phyloP scores from a whole-genome alignment of 2,329 filamentous ascomycete species.

The Thelonectria blattea region DNA sequence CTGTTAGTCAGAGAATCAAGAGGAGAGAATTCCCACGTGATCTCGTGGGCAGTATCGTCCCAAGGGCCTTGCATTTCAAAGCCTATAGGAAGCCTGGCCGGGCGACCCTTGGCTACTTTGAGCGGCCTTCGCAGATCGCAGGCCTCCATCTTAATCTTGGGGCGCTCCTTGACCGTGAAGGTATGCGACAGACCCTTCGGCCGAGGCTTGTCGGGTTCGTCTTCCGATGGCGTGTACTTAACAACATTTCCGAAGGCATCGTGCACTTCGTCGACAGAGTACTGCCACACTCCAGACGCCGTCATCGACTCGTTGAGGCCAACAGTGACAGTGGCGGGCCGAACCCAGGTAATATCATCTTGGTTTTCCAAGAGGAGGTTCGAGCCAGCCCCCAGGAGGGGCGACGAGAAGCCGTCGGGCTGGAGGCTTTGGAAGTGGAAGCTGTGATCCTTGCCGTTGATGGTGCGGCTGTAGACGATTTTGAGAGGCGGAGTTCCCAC shows the following conservation, averaged over 20 bases:
- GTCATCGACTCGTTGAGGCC: constrained; percentile 90
- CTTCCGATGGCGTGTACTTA: constrained; percentile 70
- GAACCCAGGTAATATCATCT: constrained; percentile 82
- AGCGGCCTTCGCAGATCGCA: constrained; percentile 83
- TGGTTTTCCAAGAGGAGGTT: constrained; percentile 66
- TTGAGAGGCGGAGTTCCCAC: constrained; percentile 89
- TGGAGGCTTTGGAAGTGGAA: constrained; percentile 94
- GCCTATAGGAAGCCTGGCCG: constrained; percentile 71
- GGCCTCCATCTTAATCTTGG: constrained; percentile 71
- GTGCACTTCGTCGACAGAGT: constrained; percentile 88
- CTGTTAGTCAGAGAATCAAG: constrained; percentile 71
- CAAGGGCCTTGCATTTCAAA: constrained; percentile 67
- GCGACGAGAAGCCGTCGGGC: constrained; percentile 83
- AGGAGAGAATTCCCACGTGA: constrained; percentile 84
- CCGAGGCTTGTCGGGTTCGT: constrained; percentile 72
- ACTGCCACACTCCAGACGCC: constrained; percentile 81
- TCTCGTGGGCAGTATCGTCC: constrained; percentile 69
- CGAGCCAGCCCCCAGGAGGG: constrained; percentile 68
- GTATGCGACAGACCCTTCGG: constrained; percentile 72
- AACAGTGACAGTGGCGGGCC: constrained; percentile 75
- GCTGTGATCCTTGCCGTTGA: constrained; percentile 82
- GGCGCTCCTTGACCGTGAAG: constrained; percentile 87
- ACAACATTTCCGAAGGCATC: constrained; percentile 89
- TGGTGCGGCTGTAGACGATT: constrained; percentile 87
- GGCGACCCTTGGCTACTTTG: constrained; percentile 78